These are phyloP conservation scores for Simplicillium sp. DNA, from an alignment of 2,329 filamentous ascomycete species.

Conservation along the genomic window DNA sequence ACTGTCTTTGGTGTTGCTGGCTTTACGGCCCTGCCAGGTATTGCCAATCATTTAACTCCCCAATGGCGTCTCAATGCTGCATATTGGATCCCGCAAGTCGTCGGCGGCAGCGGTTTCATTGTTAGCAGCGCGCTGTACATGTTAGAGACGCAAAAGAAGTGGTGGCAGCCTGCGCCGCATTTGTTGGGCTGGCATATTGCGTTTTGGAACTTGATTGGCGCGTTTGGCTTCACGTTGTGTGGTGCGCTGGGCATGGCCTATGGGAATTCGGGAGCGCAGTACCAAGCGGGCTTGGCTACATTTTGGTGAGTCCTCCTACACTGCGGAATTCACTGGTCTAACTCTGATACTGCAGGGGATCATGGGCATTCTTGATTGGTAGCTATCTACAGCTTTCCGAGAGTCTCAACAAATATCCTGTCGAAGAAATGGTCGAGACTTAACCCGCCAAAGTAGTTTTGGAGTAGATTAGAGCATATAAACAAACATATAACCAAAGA, in stretches of 20 bases:
- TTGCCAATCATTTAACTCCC: constrained; percentile 38
- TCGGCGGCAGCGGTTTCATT: constrained; percentile 54
- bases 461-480: no score
- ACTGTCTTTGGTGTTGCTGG: constrained; percentile 55
- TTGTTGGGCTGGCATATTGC: constrained; percentile 60
- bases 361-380: constrained; percentile 34
- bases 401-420: constrained; percentile 7
- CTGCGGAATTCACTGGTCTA: constrained; percentile 18
- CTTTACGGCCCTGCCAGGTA: constrained; percentile 46
- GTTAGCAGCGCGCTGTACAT: constrained; percentile 50
- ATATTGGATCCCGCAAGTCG: constrained; percentile 50
- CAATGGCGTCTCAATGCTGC: constrained; percentile 37
- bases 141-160: constrained; percentile 54
- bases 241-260: constrained; percentile 38
- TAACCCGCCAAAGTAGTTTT: no score
- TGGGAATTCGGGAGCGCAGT: constrained; percentile 10
- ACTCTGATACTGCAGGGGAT: constrained; percentile 37
- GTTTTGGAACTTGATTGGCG: constrained; percentile 54
- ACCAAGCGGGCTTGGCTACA: constrained; percentile 8
- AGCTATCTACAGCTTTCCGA: constrained; percentile 11
- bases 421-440: no score
- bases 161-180: constrained; percentile 47
- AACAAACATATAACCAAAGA: no score
- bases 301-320: constrained; percentile 26
- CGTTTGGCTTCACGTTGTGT: constrained; percentile 52